Conservation (phyloP, 371 early-diverging fungal genomes). For the Chytridium lagenaria region DNA sequence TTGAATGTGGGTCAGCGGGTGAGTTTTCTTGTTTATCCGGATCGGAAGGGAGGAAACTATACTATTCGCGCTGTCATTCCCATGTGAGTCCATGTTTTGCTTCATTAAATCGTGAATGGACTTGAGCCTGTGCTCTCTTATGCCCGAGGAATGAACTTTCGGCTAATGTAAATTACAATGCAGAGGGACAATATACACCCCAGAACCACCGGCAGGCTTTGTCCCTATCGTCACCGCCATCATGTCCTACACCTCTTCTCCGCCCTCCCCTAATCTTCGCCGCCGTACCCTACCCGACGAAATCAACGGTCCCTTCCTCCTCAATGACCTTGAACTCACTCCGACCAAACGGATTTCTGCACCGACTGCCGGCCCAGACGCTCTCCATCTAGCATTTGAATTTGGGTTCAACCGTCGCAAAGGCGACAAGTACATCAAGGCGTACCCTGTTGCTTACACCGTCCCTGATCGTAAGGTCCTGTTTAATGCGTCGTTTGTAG, state of each 20-base stretch:
- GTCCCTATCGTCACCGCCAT: conserved; percentile 3
- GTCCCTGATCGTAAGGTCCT: not conserved
- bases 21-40: conserved; percentile 49
- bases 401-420: conserved; percentile 24
- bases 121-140: too few relatives aligned
- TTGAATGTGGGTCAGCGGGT: conserved; percentile 45
- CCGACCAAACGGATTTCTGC: conserved; percentile 3
- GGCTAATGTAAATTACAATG: conserved; percentile 67
- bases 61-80: conserved; percentile 16
- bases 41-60: conserved; percentile 16
- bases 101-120: too few relatives aligned
- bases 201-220: not conserved
- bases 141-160: too few relatives aligned
- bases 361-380: conserved; percentile 11
- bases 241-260: not conserved
- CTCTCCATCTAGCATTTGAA: conserved; percentile 5
- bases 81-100: conserved; percentile 75
- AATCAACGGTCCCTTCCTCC: not conserved
- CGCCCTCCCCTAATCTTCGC: not conserved
- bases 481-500: not conserved
- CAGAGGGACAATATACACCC: not conserved
- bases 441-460: conserved; percentile 17
- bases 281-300: not conserved
- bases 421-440: conserved; percentile 29
- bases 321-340: conserved; percentile 21